Evolutionary conservation across 306 rosid species (phyloP), one percentile per base, ranked within the genome.

Genomic region (Acacia confusa): DNA sequence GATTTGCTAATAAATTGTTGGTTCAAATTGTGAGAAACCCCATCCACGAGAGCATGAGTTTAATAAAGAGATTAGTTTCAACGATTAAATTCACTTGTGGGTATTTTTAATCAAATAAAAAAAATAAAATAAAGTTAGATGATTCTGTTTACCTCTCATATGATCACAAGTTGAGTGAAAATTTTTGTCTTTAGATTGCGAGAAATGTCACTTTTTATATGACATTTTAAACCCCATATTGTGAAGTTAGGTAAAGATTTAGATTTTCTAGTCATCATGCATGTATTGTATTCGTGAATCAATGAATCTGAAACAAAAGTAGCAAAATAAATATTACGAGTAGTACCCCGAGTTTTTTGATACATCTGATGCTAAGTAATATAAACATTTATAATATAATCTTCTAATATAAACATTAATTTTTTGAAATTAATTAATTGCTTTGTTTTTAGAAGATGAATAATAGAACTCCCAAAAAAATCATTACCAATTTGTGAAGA

Each of bases 171-270:
- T 28, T 27, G 69, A 38, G 34, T 14, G 40, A 6, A 6, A 6
- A 6, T 1, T 64, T 36, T 64, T 14, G 20, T 64, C 70, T 32
- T 2, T 30, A 2, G 30, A 30, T 0, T 11, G 66, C 11, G 28
- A 60, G 16, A 20, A 9, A 0, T 9, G 13, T 36, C 14, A 19
- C 65, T 32, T 80, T 76, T 58, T 9, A 32, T 45, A 7, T 60
- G 78, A 22, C 76, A 80, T 36, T 38, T 86, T n/a, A n/a, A n/a
- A n/a, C 75, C 9, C 27, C 7, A 34, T 34, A 43, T 74, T 20
- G 67, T 81, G 87, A 81, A 78, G 72, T 22, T 75, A 78, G 84
- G 84, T 78, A 81, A 68, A 64, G 65, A 81, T 84, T 71, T 78
- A 55, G 66, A 78, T 78, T 71, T 78, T 75, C 0, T 70, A 45